phyloP scores from a whole-genome alignment of 352 stramenopile genomes.

The Hyaloperonospora arabidopsidis region DNA sequence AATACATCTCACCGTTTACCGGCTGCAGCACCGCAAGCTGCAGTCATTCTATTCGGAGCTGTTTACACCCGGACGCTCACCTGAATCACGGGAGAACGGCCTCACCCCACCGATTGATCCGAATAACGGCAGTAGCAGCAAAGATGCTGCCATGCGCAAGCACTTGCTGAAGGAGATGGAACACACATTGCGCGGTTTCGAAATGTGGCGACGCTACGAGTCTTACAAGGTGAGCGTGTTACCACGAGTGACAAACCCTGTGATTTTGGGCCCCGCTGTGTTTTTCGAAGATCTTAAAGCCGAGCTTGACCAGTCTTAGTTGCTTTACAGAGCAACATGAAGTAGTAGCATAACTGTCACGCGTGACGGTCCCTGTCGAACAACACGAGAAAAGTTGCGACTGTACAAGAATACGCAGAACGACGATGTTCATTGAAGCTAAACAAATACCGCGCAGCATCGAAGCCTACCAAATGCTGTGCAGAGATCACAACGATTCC shows the following conservation, averaged over 20 bases:
- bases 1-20: conserved; percentile 72
- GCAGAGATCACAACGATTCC: conserved; percentile 31
- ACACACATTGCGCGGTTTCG: conserved; percentile 74
- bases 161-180: conserved; percentile 82
- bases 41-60: conserved; percentile 75
- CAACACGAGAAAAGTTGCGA: conserved; percentile 21
- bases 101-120: conserved; percentile 60
- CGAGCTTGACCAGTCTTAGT: conserved; percentile 42
- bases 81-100: conserved; percentile 60
- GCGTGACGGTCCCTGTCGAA: conserved; percentile 12
- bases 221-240: conserved; percentile 57
- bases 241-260: conserved; percentile 65
- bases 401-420: conserved; percentile 7
- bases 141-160: conserved; percentile 56
- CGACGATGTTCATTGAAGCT: conserved; percentile 12
- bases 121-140: conserved; percentile 44
- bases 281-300: conserved; percentile 68
- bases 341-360: conserved; percentile 26
- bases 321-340: conserved; percentile 10
- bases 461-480: too few species aligned
- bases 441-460: too few species aligned
- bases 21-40: conserved; percentile 74
- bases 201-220: conserved; percentile 84
- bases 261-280: conserved; percentile 50
- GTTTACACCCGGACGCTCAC: conserved; percentile 67